These are phyloP conservation scores for Fusarium miscanthi DNA, from an alignment of 2,329 filamentous ascomycete genomes.

Conservation along the genomic window DNA sequence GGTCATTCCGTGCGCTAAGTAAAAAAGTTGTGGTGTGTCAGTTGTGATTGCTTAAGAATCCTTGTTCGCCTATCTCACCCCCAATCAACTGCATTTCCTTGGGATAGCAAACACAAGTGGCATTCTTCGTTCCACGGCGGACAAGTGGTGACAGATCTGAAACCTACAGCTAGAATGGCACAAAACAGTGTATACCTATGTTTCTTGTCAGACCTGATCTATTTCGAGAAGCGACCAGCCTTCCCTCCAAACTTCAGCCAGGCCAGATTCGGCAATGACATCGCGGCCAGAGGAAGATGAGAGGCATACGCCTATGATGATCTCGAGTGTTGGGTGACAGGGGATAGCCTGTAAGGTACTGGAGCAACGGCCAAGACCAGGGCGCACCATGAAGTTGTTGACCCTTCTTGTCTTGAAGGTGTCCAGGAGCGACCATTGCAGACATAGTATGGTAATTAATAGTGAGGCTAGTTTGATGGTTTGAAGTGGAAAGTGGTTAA, in stretches of 20 bases:
- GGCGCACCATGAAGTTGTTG: not conserved
- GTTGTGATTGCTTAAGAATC: not conserved
- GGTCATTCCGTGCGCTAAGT: slow-evolving; percentile 2
- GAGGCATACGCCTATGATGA: not conserved
- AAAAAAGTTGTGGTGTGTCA: not conserved
- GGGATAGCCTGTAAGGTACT: not conserved
- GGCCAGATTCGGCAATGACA: not conserved
- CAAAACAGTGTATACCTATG: not conserved
- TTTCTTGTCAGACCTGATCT: slow-evolving; percentile 4
- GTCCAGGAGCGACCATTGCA: not conserved
- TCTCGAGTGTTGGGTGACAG: not conserved
- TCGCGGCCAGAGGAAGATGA: not conserved
- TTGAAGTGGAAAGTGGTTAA: slow-evolving; percentile 1
- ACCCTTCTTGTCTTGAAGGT: slow-evolving; percentile 1
- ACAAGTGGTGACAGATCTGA: not conserved
- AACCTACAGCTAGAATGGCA: not conserved
- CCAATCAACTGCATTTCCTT: not conserved
- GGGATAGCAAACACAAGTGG: not conserved
- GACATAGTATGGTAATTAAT: not conserved
- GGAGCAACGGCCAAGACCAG: slow-evolving; percentile 4
- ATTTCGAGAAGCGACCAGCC: not conserved
- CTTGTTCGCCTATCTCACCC: slow-evolving; percentile 7
- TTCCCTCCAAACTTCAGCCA: not conserved
- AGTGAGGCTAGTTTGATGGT: slow-evolving; percentile 20
- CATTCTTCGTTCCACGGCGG: not conserved